Base-by-base conservation (phyloP, 805 yeast species). In the Wickerhamiella galacta region DNA sequence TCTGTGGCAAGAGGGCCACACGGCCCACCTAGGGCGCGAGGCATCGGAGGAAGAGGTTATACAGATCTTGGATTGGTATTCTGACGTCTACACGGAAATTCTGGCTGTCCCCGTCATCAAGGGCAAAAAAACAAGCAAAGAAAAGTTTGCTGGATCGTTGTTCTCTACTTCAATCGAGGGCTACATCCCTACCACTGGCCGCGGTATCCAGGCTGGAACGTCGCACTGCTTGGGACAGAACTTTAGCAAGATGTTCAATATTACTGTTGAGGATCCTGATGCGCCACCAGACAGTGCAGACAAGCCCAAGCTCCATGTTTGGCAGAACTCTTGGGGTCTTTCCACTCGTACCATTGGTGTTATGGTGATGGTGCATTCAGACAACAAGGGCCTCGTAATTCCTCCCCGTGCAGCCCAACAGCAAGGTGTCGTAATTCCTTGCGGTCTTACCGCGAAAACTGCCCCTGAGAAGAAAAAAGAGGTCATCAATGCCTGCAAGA, bases 1-100 rank as follows among this genome's bases (percentile, higher is more conserved):
- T 63, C 67, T 90, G 58, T 90, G 99, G 99, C 99, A 90, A 64
- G 99, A 90, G 64, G 99, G 99, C 48, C 99, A 90, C 65, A 90
- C 98, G 32, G 98, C 94, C 35, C 94, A 81, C 57, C 68, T 92
- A 52, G 78, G 92, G 36, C 58, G 64, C 43, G 80, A 73, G 40
- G 90, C 70, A 39, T 95, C 98, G 20, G 66, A 68, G 39, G 63
- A 63, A 38, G 96, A 90, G 63, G 96, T 87, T 20, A 53, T 69
- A 47, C 75, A 75, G 57, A 87, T 92, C 51, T 71, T 85, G 54
- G 90, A 80, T 42, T 74, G 70, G 60, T 90, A 90, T 58, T 75
- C 77, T 40, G 72, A 73, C 41, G 68, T 90, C 40, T 90, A 90
- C 59, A 75, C 75, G 60, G 93, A 87, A 46, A 66, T 90, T 51